These are phyloP conservation scores for Aristolochia fimbriata DNA, from an alignment of 164 flowering plant genomes.

Conservation along the genomic window DNA sequence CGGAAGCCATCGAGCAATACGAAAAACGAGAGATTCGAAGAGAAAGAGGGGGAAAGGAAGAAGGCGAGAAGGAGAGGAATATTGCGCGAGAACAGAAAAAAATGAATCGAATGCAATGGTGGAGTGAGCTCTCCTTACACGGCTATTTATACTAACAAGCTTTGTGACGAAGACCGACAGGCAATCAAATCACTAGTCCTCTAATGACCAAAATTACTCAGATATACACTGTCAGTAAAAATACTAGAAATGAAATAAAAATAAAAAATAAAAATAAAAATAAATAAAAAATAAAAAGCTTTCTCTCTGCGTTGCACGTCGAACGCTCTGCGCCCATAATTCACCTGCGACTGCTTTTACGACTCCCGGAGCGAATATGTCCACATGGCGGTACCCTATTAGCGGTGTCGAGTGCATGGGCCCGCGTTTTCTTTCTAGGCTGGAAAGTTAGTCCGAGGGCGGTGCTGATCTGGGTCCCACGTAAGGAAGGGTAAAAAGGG, in stretches of 20 bases:
- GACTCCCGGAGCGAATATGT: background rate
- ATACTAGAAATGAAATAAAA: no score
- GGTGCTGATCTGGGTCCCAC: background rate
- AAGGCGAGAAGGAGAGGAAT: background rate
- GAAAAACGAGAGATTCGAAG: background rate
- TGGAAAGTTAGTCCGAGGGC: background rate
- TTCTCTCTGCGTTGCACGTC: no score
- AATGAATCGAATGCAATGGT: background rate
- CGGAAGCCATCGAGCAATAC: constrained; percentile 1
- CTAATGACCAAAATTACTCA: no score
- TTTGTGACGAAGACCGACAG: background rate
- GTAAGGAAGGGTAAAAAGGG: background rate
- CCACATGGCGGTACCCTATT: background rate
- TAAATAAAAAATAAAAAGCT: no score
- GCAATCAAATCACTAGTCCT: background rate
- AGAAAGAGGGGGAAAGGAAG: background rate
- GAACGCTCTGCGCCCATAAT: background rate
- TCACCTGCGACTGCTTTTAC: background rate
- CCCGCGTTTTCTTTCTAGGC: background rate
- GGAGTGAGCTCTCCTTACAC: background rate
- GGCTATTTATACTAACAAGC: background rate
- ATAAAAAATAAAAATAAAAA: no score
- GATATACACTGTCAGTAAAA: no score
- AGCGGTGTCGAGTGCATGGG: background rate
- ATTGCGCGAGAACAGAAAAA: background rate